phyloP scores from a whole-genome alignment of 768 basidiomycete species.

The Pholiota microspora region DNA sequence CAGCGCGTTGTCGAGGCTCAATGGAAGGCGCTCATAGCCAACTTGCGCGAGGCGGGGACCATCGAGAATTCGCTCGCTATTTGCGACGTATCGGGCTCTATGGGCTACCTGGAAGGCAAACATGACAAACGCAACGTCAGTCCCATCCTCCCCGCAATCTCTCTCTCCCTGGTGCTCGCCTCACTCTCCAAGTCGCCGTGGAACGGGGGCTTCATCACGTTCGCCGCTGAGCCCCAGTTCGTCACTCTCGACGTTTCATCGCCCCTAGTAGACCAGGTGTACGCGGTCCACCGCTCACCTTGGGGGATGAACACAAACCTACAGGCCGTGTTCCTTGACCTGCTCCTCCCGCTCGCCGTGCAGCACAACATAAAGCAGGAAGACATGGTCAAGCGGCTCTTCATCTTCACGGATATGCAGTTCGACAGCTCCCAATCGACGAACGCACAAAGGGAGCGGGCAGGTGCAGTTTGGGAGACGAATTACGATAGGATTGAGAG shows the following conservation, averaged over 20 bases:
- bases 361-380: constrained; percentile 55
- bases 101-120: constrained; percentile 39
- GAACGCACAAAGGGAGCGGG: not conserved
- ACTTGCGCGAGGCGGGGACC: constrained; percentile 50
- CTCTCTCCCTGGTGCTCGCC: constrained; percentile 65
- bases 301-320: constrained; percentile 68
- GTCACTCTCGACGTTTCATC: constrained; percentile 43
- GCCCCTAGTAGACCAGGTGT: constrained; percentile 36
- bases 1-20: constrained; percentile 57
- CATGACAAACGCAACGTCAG: constrained; percentile 9
- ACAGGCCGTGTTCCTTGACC: constrained; percentile 55
- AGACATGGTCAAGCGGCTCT: constrained; percentile 74
- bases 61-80: constrained; percentile 63
- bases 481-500: constrained; percentile 56
- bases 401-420: constrained; percentile 81
- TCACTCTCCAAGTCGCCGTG: constrained; percentile 65
- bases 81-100: constrained; percentile 76
- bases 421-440: constrained; percentile 41
- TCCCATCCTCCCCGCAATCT: constrained; percentile 62
- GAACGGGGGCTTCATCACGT: constrained; percentile 65
- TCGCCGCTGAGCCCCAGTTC: constrained; percentile 51
- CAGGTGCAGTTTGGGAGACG: constrained; percentile 49
- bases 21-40: constrained; percentile 59
- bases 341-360: constrained; percentile 62
- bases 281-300: constrained; percentile 27